phyloP scores from a whole-genome alignment of 2,329 filamentous ascomycete genomes.

The Blumeria hordei region DNA sequence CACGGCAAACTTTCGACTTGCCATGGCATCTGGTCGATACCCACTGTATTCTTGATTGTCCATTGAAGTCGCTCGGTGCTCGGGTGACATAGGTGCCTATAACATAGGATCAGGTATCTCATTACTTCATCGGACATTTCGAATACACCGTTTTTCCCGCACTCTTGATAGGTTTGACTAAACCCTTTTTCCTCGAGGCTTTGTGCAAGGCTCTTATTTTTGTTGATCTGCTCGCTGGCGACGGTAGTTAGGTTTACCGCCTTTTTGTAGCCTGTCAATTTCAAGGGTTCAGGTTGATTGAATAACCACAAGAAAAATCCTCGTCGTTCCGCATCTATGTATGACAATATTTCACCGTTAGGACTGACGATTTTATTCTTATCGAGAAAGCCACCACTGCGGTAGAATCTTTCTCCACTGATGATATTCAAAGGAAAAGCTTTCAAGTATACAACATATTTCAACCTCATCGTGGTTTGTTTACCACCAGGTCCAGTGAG shows the following conservation, averaged over 20 bases:
- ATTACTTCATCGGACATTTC: background rate
- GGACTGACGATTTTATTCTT: background rate
- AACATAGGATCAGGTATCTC: background rate
- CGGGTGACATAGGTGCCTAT: background rate
- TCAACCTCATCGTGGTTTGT: background rate
- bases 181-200: background rate
- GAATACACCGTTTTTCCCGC: background rate
- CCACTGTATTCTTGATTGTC: background rate
- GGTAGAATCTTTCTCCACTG: background rate
- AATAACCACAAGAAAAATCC: background rate
- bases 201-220: background rate
- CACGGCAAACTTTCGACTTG: background rate
- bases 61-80: background rate
- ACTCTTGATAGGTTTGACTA: background rate
- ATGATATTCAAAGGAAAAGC: background rate
- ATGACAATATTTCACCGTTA: background rate
- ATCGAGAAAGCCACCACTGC: background rate
- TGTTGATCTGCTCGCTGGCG: background rate
- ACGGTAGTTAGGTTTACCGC: background rate
- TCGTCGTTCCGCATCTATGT: background rate
- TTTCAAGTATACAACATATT: background rate
- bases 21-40: background rate
- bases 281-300: background rate
- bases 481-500: background rate
- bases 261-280: background rate